A percentile compares a stretch with the other conserved stretches of the same genome.
Evolutionary conservation across 2,329 filamentous ascomycete genomes (phyloP).

Genomic region (Balansia obtecta): DNA sequence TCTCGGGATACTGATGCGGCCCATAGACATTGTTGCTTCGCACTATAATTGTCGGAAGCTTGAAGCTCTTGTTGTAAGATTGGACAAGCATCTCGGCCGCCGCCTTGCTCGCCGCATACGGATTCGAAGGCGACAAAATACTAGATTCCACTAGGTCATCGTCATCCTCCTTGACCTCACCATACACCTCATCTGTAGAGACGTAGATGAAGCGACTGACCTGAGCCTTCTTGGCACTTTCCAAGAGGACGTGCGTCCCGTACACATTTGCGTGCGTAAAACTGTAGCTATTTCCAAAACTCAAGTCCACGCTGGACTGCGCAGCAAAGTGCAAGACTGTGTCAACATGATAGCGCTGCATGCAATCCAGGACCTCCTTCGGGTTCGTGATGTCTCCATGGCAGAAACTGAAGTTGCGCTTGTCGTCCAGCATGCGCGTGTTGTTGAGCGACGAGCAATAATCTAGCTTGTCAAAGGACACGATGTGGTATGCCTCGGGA

Average conservation of each 20-base stretch:
- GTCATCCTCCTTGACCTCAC: constrained; percentile 60
- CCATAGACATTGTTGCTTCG: constrained; percentile 79
- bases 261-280: constrained; percentile 76
- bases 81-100: constrained; percentile 79
- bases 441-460: constrained; percentile 76
- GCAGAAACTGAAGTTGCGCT: constrained; percentile 66
- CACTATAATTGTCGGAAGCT: constrained; percentile 67
- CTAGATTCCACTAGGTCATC: constrained; percentile 62
- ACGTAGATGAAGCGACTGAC: constrained; percentile 69
- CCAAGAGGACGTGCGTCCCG: constrained; percentile 71
- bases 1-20: constrained; percentile 73
- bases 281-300: constrained; percentile 70
- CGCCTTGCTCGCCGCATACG: constrained; percentile 70
- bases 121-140: constrained; percentile 68
- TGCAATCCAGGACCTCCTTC: constrained; percentile 54
- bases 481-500: constrained; percentile 59
- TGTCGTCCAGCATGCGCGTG: constrained; percentile 53
- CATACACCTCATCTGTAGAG: constrained; percentile 78
- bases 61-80: constrained; percentile 76
- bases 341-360: constrained; percentile 61
- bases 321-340: constrained; percentile 77
- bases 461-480: constrained; percentile 77
- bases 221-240: constrained; percentile 59
- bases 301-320: constrained; percentile 74
- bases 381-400: constrained; percentile 68